A percentile compares a stretch with the other conserved stretches of the same genome.
Conservation (phyloP, 179 eudicot species). For the Patellifolia procumbens region DNA sequence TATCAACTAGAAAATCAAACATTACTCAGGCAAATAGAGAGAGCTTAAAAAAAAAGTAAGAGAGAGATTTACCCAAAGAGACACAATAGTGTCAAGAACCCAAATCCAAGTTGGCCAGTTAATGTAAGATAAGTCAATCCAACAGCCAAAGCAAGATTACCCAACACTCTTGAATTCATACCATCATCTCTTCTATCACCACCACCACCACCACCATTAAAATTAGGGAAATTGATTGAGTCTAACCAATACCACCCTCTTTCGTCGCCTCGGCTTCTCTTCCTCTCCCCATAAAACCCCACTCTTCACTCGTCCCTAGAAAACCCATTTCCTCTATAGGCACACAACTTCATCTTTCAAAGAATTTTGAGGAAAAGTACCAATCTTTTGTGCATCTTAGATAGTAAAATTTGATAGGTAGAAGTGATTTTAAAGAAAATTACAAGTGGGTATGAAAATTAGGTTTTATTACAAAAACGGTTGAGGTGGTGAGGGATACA, state of each 20-base stretch:
- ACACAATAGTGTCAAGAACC: conserved; percentile 85
- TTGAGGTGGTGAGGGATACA: conserved; percentile 35
- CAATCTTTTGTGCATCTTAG: conserved; percentile 31
- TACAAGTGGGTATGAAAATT: conserved; percentile 23
- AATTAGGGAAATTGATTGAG: conserved; percentile 54
- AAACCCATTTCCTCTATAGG: conserved; percentile 21
- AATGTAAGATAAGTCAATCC: conserved; percentile 76
- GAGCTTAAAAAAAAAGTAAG: neutral
- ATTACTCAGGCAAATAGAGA: neutral
- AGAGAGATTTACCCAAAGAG: conserved; percentile 67
- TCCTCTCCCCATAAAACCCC: conserved; percentile 40
- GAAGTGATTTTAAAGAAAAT: conserved; percentile 29
- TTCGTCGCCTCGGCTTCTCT: conserved; percentile 33
- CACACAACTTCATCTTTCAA: conserved; percentile 14
- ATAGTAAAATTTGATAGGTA: conserved; percentile 34
- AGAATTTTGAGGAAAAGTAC: conserved; percentile 28
- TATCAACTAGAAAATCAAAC: no score
- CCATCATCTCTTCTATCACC: conserved; percentile 54
- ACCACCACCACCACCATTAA: conserved; percentile 38
- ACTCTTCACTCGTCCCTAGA: conserved; percentile 37
- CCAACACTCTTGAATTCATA: conserved; percentile 53
- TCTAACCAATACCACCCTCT: conserved; percentile 56
- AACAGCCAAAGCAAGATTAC: conserved; percentile 76
- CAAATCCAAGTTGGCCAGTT: conserved; percentile 93
- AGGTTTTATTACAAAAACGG: conserved; percentile 27